Evolutionary conservation across 495 filamentous ascomycete species (phyloP).

Genomic region (Neurospora sp.): DNA sequence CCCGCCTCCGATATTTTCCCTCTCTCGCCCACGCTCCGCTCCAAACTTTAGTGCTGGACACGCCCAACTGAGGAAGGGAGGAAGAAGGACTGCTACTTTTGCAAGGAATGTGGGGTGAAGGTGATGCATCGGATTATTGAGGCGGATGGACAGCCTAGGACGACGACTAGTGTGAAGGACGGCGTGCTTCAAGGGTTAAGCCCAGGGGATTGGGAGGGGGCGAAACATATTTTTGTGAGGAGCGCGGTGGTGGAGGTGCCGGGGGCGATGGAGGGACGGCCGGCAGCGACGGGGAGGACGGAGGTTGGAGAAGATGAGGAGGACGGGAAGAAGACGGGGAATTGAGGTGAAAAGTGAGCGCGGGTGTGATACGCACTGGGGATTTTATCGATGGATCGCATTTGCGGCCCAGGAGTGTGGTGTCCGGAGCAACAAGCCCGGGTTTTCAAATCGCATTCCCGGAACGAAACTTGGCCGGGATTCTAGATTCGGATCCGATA

Average conservation of each 20-base stretch:
- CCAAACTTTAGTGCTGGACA: constrained; percentile 27
- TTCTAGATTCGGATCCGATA: not conserved
- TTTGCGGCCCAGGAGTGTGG: too few species aligned
- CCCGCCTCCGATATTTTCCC: constrained; percentile 38
- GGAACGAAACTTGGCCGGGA: not conserved
- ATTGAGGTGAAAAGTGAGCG: too few species aligned
- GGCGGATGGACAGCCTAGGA: constrained; percentile 21
- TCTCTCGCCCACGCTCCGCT: constrained; percentile 22
- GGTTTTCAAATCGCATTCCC: too few species aligned
- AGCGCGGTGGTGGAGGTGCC: constrained; percentile 48
- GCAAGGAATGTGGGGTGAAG: constrained; percentile 37
- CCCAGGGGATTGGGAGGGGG: constrained; percentile 13
- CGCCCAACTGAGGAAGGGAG: constrained; percentile 31
- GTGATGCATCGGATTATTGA: constrained; percentile 38
- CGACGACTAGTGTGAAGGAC: constrained; percentile 38
- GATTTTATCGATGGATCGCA: not conserved
- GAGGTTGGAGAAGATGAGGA: constrained; percentile 15
- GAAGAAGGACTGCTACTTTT: constrained; percentile 44
- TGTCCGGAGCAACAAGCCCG: too few species aligned
- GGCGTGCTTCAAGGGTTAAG: constrained; percentile 37
- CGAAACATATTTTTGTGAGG: constrained; percentile 30
- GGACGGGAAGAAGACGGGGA: too few species aligned
- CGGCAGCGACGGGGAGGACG: too few species aligned
- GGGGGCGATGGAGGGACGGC: constrained; percentile 27
- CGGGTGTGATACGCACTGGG: not conserved